A percentile compares a stretch with the other conserved stretches of the same genome.
Evolutionary conservation across 169 alveolate genomes (phyloP).

Genomic region (Neospora caninum): DNA sequence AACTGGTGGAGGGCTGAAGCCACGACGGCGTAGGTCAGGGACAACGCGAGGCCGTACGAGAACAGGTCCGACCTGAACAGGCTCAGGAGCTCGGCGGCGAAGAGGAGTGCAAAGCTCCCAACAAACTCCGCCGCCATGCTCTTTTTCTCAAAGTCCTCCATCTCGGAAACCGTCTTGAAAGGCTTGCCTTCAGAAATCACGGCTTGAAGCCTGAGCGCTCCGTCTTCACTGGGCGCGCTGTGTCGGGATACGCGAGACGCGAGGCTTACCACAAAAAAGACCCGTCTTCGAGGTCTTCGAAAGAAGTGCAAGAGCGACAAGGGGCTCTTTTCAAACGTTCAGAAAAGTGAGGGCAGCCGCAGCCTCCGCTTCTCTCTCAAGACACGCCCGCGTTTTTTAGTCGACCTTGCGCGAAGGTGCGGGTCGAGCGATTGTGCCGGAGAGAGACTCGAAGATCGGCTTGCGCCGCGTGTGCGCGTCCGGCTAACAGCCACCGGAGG

Average conservation of each 20-base stretch:
- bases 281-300: too few species aligned
- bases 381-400: background rate
- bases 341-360: background rate
- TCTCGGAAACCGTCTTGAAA: background rate
- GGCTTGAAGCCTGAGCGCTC: too few species aligned
- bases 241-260: too few species aligned
- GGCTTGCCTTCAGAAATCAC: too few species aligned
- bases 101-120: conserved; percentile 32
- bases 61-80: background rate
- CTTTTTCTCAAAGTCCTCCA: background rate
- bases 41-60: conserved; percentile 18
- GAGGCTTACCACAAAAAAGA: too few species aligned
- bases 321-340: too few species aligned
- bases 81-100: conserved; percentile 24
- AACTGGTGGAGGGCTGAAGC: background rate
- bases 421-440: too few species aligned
- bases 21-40: conserved; percentile 4
- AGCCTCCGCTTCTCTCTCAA: background rate
- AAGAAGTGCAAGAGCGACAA: too few species aligned
- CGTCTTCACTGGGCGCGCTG: too few species aligned
- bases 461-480: background rate
- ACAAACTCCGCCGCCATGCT: conserved; percentile 13
- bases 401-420: background rate
- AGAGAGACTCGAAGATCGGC: background rate
- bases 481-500: too few species aligned